These are phyloP conservation scores for Backusella parvicylindrica DNA, from an alignment of 192 early-diverging fungal species.

Conservation along the genomic window DNA sequence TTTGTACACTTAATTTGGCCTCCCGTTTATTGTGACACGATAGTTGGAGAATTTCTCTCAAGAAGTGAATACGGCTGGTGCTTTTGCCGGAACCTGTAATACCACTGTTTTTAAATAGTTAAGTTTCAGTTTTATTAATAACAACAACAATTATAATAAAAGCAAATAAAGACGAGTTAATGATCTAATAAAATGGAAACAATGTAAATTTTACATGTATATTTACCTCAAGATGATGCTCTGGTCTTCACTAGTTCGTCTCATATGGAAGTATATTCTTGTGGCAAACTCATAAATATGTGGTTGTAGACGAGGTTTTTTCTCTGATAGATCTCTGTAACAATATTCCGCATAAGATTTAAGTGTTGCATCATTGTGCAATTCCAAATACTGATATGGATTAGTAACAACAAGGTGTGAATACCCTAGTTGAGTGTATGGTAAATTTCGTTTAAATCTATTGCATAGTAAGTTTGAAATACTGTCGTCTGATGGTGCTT, in stretches of 20 bases:
- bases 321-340: conserved; percentile 39
- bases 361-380: conserved; percentile 44
- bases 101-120: conserved; percentile 51
- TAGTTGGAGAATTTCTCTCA: conserved; percentile 69
- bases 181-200: not conserved
- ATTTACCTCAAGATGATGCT: conserved; percentile 60
- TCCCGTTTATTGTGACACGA: conserved; percentile 74
- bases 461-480: conserved; percentile 37
- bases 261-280: conserved; percentile 66
- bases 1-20: conserved; percentile 64
- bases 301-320: conserved; percentile 40
- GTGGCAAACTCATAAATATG: conserved; percentile 69
- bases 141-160: not conserved
- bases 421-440: conserved; percentile 51
- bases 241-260: conserved; percentile 71
- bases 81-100: conserved; percentile 87
- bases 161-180: not conserved
- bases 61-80: conserved; percentile 60
- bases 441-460: conserved; percentile 43
- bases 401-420: conserved; percentile 52
- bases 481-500: conserved; percentile 40
- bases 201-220: not conserved
- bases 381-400: conserved; percentile 44
- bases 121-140: conserved; percentile 4
- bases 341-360: conserved; percentile 52